phyloP scores from a whole-genome alignment of 2,329 filamentous ascomycete genomes.

The Fusarium praegraminearum region DNA sequence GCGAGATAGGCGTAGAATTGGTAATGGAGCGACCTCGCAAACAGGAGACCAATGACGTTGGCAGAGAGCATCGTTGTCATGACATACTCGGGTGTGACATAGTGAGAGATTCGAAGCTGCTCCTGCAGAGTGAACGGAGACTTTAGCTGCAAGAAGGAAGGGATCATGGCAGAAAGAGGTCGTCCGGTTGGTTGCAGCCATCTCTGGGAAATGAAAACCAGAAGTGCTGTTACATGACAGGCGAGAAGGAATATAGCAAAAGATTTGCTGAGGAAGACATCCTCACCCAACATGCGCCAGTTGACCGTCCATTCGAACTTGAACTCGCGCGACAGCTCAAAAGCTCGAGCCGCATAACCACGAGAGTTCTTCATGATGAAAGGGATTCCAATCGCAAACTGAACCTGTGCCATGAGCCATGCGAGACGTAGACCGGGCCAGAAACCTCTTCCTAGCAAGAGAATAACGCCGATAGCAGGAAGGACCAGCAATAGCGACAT shows the following conservation, averaged over 20 bases:
- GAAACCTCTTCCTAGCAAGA: conserved; percentile 80
- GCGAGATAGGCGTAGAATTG: conserved; percentile 94
- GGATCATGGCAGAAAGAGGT: conserved; percentile 65
- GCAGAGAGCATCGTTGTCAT: conserved; percentile 82
- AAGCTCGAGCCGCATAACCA: conserved; percentile 84
- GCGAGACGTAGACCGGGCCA: conserved; percentile 74
- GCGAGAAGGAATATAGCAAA: conserved; percentile 77
- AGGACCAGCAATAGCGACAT: conserved; percentile 90
- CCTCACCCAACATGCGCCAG: conserved; percentile 94
- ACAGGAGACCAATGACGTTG: conserved; percentile 83
- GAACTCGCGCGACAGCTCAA: conserved; percentile 91
- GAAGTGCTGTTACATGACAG: conserved; percentile 74
- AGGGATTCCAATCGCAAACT: conserved; percentile 74
- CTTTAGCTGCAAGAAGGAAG: conserved; percentile 56
- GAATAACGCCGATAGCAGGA: conserved; percentile 81
- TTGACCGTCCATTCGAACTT: conserved; percentile 99
- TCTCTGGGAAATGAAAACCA: conserved; percentile 71
- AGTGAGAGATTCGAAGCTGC: conserved; percentile 67
- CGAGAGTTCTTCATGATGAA: conserved; percentile 75
- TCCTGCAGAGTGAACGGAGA: conserved; percentile 63
- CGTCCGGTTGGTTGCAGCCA: conserved; percentile 79
- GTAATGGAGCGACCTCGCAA: conserved; percentile 90
- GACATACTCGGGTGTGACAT: conserved; percentile 78
- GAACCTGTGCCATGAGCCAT: conserved; percentile 79
- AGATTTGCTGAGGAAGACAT: conserved; percentile 74